Evolutionary conservation across 2,329 filamentous ascomycete genomes (phyloP).

Genomic region (Hypoxylon sp.): DNA sequence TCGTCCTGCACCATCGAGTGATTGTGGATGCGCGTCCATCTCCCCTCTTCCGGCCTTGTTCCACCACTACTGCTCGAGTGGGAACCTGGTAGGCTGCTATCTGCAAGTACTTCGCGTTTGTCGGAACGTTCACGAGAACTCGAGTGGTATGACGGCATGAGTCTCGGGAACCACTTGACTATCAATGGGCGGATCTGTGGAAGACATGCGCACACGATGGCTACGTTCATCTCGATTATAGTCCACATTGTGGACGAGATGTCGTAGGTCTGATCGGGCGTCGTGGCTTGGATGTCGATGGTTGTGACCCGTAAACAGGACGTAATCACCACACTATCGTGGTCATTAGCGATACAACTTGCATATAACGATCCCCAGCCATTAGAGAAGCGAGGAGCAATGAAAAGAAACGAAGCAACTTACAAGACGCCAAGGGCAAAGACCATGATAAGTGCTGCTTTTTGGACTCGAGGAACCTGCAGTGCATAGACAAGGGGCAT

Average conservation of each 20-base stretch:
- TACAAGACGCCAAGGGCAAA: slow-evolving; percentile 58
- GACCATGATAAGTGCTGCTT: slow-evolving; percentile 54
- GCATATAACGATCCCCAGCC: neutral
- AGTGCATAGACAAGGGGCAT: slow-evolving; percentile 56
- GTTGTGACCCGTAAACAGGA: slow-evolving; percentile 56
- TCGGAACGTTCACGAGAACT: slow-evolving; percentile 30
- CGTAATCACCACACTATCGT: slow-evolving; percentile 47
- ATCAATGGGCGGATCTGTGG: slow-evolving; percentile 50
- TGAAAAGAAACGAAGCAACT: slow-evolving; percentile 38
- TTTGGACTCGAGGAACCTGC: slow-evolving; percentile 54
- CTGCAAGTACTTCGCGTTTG: slow-evolving; percentile 20
- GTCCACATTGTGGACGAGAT: slow-evolving; percentile 53
- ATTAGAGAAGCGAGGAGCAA: too few relatives aligned
- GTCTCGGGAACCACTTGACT: slow-evolving; percentile 46
- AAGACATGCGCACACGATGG: slow-evolving; percentile 54
- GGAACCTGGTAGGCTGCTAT: slow-evolving; percentile 28
- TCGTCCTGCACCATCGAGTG: slow-evolving; percentile 21
- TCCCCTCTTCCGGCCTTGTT: slow-evolving; percentile 33
- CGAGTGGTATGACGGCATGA: slow-evolving; percentile 43
- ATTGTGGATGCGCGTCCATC: slow-evolving; percentile 38
- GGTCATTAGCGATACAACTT: slow-evolving; percentile 11
- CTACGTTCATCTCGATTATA: slow-evolving; percentile 54
- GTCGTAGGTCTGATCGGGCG: slow-evolving; percentile 48
- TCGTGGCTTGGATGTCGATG: slow-evolving; percentile 50
- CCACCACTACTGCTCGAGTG: slow-evolving; percentile 27